Evolutionary conservation across 306 rosid species (phyloP), one percentile per base, ranked within the genome.

Genomic region (Hippophae tibetana): DNA sequence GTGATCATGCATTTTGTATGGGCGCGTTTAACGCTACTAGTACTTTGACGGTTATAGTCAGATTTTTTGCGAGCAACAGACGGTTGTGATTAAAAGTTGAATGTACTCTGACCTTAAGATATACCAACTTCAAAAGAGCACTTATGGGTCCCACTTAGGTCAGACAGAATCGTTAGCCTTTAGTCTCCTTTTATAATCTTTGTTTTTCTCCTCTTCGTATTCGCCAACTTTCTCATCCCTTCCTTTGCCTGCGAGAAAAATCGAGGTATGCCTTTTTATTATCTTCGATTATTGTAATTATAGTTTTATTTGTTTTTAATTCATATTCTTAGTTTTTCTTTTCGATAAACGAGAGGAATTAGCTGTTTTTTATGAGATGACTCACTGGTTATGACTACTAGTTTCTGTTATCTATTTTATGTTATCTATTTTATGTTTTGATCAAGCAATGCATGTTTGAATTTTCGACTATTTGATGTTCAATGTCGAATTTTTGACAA

Each of bases 141-240:
- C 46, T 44, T 42, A 59, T 77, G 67, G 83, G 73, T n/a, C 72
- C 81, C 74, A 72, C 65, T 2, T 27, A 42, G 38, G 8, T 10
- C 38, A 31, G 23, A 14, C 62, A 41, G 18, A 64, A 40, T 58
- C n/a, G 5, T n/a, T 13, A 10, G 45, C 41, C 14, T 9, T 45
- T 43, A 12, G 27, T 40, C n/a, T 38, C 7, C 7, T 43, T 56
- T 65, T 62, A 81, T 31, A 73, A 73, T 67, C 52, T 77, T 18
- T 63, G 18, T 9, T 53, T 7, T 7, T 23, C 54, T 40, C 31
- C 42, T 43, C 14, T 3, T 42, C 61, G 42, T 44, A 56, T 2
- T 57, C 74, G 49, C 56, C 56, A 70, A 44, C 64, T 56, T 56
- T 71, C 46, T 52, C n/a, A 70, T 45, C 5, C 51, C 40, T n/a